Base-by-base conservation (phyloP, 768 basidiomycete genomes). In the Piloderma croceum region DNA sequence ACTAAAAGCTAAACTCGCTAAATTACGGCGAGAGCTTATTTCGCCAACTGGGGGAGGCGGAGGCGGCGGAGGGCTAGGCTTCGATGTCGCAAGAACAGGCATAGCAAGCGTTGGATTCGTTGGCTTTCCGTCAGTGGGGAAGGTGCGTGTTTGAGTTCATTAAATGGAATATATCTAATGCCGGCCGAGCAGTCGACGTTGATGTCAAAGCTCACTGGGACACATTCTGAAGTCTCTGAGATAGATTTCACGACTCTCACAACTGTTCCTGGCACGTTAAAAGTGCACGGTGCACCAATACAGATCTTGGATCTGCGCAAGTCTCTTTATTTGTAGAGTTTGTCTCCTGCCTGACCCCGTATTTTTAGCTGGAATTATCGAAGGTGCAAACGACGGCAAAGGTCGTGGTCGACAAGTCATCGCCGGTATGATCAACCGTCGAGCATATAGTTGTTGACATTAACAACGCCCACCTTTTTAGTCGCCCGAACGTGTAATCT, bases 401-500 rank as follows among this genome's bases (percentile, higher is more conserved):
- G 94, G 94, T 61, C 71, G 94, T 72, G 94, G 94, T 74, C 83
- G 90, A 49, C 94, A 98, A 76, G 83, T 87, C 38, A 88, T 85
- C 54, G 87, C 87, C 41, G 85, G 84, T 87, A 73, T 50, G 76
- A 39, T 24, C 33, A 31, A 6, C 22, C 36, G 15, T 22, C 18
- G 19, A 25, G 25, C 25, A 15, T 9, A 34, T 24, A 17, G 19
- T 24, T 21, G 10, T 31, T 46, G 19, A 18, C 27, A 38, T 25
- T 21, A 31, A 22, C 38, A 32, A 31, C 15, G 32, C 24, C 17
- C 31, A 39, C 41, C 35, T 24, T 31, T 32, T 21, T 65, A 90
- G 96, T 99, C 49, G 94, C 96, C 6, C 81, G 96, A 44, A 98
- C 96, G 29, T 98, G 96, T 62, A 90, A 97, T 61, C 81, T 98